phyloP scores from a whole-genome alignment of 768 basidiomycete species.

The Boletus bicolor region DNA sequence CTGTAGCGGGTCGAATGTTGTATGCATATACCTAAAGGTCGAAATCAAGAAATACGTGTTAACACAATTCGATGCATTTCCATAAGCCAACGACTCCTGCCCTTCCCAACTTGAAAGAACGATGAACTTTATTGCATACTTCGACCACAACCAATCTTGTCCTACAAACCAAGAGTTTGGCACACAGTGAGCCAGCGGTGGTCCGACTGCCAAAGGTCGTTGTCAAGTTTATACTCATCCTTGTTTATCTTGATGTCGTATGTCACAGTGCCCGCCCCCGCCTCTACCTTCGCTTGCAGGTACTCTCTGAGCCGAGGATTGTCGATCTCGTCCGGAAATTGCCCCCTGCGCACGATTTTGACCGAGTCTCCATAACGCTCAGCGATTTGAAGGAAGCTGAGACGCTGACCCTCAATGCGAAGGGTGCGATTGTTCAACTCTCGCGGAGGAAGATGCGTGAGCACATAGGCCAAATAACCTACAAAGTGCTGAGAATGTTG shows the following conservation, averaged over 20 bases:
- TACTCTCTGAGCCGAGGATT: slow-evolving; percentile 9
- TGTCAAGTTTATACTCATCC: slow-evolving; percentile 24
- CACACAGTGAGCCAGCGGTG: slow-evolving; percentile 27
- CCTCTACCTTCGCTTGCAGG: slow-evolving; percentile 13
- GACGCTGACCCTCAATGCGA: slow-evolving; percentile 19
- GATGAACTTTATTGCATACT: neutral
- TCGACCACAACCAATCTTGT: neutral
- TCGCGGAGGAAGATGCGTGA: slow-evolving; percentile 13
- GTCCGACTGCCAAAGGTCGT: slow-evolving; percentile 19
- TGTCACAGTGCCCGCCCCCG: slow-evolving; percentile 5
- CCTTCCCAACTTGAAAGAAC: neutral
- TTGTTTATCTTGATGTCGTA: slow-evolving; percentile 8
- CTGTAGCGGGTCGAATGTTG: neutral
- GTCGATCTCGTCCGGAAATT: slow-evolving; percentile 11
- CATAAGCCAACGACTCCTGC: neutral
- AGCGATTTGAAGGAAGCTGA: slow-evolving; percentile 7
- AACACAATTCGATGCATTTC: neutral
- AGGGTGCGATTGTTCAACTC: slow-evolving; percentile 12
- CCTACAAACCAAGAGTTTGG: slow-evolving; percentile 18
- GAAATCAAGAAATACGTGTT: neutral
- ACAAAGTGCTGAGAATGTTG: neutral
- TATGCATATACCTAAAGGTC: neutral
- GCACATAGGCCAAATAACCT: slow-evolving; percentile 22
- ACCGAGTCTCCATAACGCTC: slow-evolving; percentile 7
- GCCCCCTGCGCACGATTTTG: slow-evolving; percentile 1